Conservation (phyloP, 768 basidiomycete genomes). For the Crassisporium funariophilum region DNA sequence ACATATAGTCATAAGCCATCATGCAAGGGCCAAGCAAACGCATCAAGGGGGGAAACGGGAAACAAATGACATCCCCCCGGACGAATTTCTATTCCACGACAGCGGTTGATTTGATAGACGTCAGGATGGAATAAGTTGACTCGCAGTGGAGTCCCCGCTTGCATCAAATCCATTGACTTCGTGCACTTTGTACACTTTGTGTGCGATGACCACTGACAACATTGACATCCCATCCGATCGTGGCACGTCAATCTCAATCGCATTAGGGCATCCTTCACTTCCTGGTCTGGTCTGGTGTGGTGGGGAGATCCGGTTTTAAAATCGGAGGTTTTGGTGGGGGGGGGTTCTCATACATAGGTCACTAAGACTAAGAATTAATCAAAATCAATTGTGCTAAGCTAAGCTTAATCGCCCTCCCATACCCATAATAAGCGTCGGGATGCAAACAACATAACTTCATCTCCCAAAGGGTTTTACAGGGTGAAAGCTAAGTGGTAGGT, state of each 20-base stretch:
- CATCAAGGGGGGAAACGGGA: slow-evolving; percentile 4
- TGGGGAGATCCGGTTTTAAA: too few relatives aligned
- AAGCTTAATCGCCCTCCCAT: too few relatives aligned
- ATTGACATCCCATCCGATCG: slow-evolving; percentile 12
- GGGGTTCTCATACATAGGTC: not conserved
- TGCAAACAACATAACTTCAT: too few relatives aligned
- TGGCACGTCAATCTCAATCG: slow-evolving; percentile 4
- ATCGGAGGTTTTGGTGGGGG: slow-evolving; percentile 1
- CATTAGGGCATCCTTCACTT: not conserved
- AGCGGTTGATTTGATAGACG: slow-evolving; percentile 7
- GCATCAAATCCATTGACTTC: slow-evolving; percentile 2
- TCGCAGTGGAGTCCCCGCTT: too few relatives aligned
- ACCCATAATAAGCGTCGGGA: too few relatives aligned
- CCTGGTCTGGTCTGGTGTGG: not conserved
- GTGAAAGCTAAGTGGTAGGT: too few relatives aligned
- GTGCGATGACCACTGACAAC: slow-evolving; percentile 12
- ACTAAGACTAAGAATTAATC: too few relatives aligned
- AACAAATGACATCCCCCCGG: slow-evolving; percentile 5
- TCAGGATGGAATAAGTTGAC: too few relatives aligned
- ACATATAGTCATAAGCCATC: too few relatives aligned
- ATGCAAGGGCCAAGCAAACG: slow-evolving; percentile 1
- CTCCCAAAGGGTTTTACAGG: too few relatives aligned
- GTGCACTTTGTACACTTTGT: too few relatives aligned
- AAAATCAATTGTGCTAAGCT: too few relatives aligned
- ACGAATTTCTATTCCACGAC: slow-evolving; percentile 11